A percentile compares a stretch with the other conserved stretches of the same genome.
phyloP scores from a whole-genome alignment of 805 yeast species.

The Cyberlindnera mycetangii region DNA sequence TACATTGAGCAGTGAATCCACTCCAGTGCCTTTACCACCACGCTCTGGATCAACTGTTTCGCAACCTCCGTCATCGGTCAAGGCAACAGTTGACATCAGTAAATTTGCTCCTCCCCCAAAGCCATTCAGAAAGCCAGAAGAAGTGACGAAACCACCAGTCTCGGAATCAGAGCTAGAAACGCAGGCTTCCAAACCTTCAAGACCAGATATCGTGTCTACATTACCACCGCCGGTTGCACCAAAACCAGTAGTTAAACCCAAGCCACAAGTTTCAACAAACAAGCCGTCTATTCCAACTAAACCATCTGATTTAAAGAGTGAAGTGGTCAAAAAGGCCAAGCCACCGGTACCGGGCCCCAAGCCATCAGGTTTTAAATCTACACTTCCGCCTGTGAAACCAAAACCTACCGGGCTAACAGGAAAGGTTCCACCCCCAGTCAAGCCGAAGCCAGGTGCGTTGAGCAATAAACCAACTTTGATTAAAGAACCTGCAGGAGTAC shows the following conservation, averaged over 20 bases:
- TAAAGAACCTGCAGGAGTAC: constrained; percentile 3
- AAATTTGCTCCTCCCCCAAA: constrained; percentile 25
- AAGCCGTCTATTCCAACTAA: constrained; percentile 1
- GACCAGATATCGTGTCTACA: neutral
- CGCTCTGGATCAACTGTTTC: neutral
- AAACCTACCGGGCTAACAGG: constrained; percentile 7
- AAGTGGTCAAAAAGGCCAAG: constrained; percentile 1
- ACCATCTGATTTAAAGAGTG: neutral
- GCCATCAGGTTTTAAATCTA: constrained; percentile 8
- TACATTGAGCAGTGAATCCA: neutral
- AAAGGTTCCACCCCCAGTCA: neutral
- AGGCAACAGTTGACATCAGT: constrained; percentile 7
- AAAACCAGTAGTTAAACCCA: constrained; percentile 1
- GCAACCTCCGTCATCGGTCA: neutral
- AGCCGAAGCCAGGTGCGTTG: neutral
- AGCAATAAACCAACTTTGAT: neutral
- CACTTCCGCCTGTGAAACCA: constrained; percentile 20
- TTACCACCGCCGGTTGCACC: constrained; percentile 3
- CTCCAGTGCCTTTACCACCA: constrained; percentile 1
- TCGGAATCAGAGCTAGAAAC: constrained; percentile 1
- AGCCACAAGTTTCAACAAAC: neutral
- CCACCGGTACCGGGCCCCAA: constrained; percentile 10
- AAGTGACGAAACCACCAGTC: neutral
- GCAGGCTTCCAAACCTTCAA: too few species aligned
- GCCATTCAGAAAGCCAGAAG: constrained; percentile 18